phyloP scores from a whole-genome alignment of 495 filamentous ascomycete genomes.

The Hyphodiscus hymeniophilus region DNA sequence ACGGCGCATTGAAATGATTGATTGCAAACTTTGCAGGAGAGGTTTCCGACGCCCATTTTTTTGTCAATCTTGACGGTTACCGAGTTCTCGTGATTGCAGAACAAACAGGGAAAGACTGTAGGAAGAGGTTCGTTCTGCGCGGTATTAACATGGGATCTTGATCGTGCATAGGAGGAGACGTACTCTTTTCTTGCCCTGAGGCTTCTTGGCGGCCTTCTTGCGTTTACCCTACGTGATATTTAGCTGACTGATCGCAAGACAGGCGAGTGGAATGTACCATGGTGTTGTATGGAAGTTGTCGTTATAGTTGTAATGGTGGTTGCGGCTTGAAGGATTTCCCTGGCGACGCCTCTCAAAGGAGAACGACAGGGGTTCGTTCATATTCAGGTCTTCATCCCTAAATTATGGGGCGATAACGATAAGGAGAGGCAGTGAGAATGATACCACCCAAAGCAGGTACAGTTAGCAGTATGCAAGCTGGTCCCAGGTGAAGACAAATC shows the following conservation, averaged over 20 bases:
- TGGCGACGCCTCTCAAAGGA: background rate
- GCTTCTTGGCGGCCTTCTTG: slow-evolving; percentile 86
- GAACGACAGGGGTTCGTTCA: background rate
- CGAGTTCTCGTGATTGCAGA: slow-evolving; percentile 94
- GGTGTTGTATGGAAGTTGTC: background rate
- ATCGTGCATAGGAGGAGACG: background rate
- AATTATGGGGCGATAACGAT: slow-evolving; percentile 2
- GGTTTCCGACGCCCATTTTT: slow-evolving; percentile 73
- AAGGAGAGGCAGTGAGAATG: background rate
- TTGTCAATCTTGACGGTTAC: slow-evolving; percentile 86
- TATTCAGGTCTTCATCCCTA: background rate
- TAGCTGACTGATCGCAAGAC: background rate
- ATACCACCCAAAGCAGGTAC: no score
- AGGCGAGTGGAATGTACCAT: slow-evolving; percentile 7
- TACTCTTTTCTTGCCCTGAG: slow-evolving; percentile 79
- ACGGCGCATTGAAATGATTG: slow-evolving; percentile 87
- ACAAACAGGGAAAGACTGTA: slow-evolving; percentile 87
- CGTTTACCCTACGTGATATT: slow-evolving; percentile 67
- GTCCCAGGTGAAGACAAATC: background rate
- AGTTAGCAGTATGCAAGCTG: no score
- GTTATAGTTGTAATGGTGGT: background rate
- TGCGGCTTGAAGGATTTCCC: background rate
- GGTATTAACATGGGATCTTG: background rate
- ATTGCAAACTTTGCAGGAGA: slow-evolving; percentile 88
- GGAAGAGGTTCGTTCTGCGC: slow-evolving; percentile 75